Evolutionary conservation across 371 early-diverging fungal genomes (phyloP), one percentile per base, ranked within the genome.

Genomic region (Encephalitozoon intestinalis): DNA sequence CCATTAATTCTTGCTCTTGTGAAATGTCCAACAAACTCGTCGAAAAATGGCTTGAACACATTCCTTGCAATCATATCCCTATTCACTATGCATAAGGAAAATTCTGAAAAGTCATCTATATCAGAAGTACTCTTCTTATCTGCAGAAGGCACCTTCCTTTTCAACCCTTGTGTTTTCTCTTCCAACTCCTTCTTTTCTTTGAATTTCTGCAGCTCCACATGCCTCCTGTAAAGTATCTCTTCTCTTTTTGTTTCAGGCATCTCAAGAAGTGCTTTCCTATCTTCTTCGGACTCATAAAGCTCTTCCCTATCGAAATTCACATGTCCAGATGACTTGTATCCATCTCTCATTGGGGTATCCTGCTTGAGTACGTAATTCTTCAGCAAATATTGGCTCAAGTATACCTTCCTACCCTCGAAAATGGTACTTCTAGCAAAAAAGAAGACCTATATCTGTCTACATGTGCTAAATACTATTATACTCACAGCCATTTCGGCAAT

Each of bases 181-280:
- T 76, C 70, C 8, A 79, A 49, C 52, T 82, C 78, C 69, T 54
- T 41, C 58, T 77, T 82, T 64, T 80, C 82, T 18, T 77, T 68
- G 39, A 63, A 63, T 40, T 69, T 73, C 15, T 53, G 67, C 5
- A 64, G 41, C 68, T 66, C 63, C 2, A 54, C 6, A 43, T 79
- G 67, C 68, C 84, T 77, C 53, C 80, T 77, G 50, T 83, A 79
- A 1, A 83, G 67, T 30, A 79, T 80, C 39, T 65, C 49, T 46
- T 83, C 81, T 28, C 84, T 40, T 43, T 77, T 68, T 49, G 67
- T 49, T 67, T 81, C 84, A 40, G 77, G 70, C 26, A 83, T 54
- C 8, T 49, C 23, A 18, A 73, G 52, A 1, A 83, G 65, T 8
- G 44, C 11, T 43, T 77, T 64, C 67, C 52, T 69, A 46, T 81